Base-by-base conservation (phyloP, 83 land plant species). In the Thuja plicata region DNA sequence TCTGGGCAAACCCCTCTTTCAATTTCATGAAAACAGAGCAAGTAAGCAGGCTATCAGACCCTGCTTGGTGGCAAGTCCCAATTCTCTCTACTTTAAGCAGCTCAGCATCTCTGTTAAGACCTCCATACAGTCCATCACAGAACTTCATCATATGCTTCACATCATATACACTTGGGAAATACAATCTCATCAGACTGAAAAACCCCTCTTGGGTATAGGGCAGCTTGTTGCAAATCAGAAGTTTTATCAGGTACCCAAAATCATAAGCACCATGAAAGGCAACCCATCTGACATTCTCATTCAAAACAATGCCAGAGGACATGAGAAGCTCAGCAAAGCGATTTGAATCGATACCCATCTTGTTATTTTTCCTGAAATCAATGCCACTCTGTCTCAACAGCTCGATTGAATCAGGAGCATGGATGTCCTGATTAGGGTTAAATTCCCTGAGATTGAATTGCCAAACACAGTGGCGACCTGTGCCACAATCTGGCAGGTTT, bases 381-480 rank as follows among this genome's bases (percentile, higher is more conserved):
- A 95, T 95, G 55, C 95, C 96, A 70, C 92, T 89, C 74, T 93
- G 89, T 17, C 91, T 88, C 83, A 95, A 89, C 27, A 95, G 81
- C 91, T 95, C 94, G 86, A 95, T 92, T 24, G 96, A 95, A 85
- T 95, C 96, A 13, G 87, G 37, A 1, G 95, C 96, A 70, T 74
- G 91, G 34, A 91, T 88, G 50, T 95, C 95, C 43, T 89, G 74
- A 11, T 1, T 24, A 7, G 89, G 60, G 41, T 90, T 86, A 74
- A 95, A 95, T 90, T 94, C 95, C 21, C 94, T 86, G 89, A 95
- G 93, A 55, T 95, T 95, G 91, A 95, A 95, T 87, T 95, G 95
- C 96, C 96, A 95, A 13, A 95, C 88, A 86, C 92, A 93, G 87
- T 16, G 80, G 40, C 55, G 77, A 0, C 90, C 92, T 3, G 95